Base-by-base conservation (phyloP, 768 basidiomycete genomes). In the Lentinula edodes region DNA sequence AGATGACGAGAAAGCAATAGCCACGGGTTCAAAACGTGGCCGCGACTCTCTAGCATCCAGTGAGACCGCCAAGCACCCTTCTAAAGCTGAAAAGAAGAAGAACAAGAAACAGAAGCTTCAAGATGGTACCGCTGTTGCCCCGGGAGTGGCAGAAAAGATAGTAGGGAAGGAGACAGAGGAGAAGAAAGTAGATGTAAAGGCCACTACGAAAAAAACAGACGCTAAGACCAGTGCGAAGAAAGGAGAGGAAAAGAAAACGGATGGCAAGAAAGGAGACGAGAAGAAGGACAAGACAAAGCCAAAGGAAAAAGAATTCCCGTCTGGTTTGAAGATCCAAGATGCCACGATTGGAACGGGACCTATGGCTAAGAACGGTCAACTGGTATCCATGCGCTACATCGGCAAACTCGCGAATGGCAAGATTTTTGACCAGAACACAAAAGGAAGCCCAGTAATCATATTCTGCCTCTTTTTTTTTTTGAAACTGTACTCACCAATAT, bases 311-410 rank as follows among this genome's bases (percentile, higher is more conserved):
- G 82, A 83, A 65, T 76, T 93, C 57, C 73, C 85, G 1, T 85
- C 84, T 35, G 95, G 95, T 13, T 75, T 98, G 58, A 85, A 89
- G 72, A 77, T 93, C 65, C 74, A 81, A 65, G 96, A 98, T 72
- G 72, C 79, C 64, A 94, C 88, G 70, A 69, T 84, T 52, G 96
- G 96, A 50, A 83, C 83, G 1, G 96, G 96, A n/a, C 85, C 90
- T 41, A 79, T 81, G 68, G 94, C 91, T 16, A 97, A 95, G 80
- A 84, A 86, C 60, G 95, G 95, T 15, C 86, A 89, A 75, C 87
- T 78, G 46, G 81, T 97, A 53, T 78, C 78, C 58, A 91, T 98
- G 89, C 81, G 96, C 61, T 98, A 98, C 75, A 88, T 98, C 67
- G 96, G 96, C 66, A 96, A 95, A 77, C 79, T 97, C 46, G 72